Conservation (phyloP, 257 asterid genomes). For the Solanum medicagineum region DNA sequence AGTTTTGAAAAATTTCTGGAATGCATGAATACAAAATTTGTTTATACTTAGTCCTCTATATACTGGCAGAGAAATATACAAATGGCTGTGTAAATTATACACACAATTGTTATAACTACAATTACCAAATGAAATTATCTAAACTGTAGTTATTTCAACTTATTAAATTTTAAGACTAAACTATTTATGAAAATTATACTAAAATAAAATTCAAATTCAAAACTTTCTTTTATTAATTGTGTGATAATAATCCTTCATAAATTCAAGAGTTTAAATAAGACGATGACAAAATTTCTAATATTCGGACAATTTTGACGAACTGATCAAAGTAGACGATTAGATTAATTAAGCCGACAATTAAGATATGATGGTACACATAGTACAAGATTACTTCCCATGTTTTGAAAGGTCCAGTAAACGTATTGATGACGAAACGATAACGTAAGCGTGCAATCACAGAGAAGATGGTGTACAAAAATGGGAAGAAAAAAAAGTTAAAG, state of each 20-base stretch:
- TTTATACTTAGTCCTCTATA: too few species aligned
- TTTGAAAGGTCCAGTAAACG: constrained; percentile 20
- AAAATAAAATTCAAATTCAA: too few species aligned
- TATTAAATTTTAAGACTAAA: too few species aligned
- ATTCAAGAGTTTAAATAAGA: neutral
- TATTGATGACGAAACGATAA: constrained; percentile 62
- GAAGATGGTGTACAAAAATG: constrained; percentile 17
- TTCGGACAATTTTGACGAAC: neutral
- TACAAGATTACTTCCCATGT: constrained; percentile 1
- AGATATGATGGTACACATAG: neutral
- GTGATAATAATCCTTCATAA: neutral
- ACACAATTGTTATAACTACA: too few species aligned
- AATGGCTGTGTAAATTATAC: too few species aligned
- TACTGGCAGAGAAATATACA: too few species aligned
- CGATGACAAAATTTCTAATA: neutral
- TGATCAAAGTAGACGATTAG: neutral
- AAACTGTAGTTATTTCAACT: too few species aligned
- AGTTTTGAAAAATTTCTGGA: too few species aligned
- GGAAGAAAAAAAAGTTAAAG: neutral
- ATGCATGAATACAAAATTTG: too few species aligned
- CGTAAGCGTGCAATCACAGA: constrained; percentile 64
- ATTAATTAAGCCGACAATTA: neutral
- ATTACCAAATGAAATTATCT: too few species aligned
- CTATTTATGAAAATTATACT: too few species aligned
- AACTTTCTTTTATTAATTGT: neutral